These are phyloP conservation scores for Tetrahymena thermophila DNA, from an alignment of 73 alveolate species.

Conservation along the genomic window DNA sequence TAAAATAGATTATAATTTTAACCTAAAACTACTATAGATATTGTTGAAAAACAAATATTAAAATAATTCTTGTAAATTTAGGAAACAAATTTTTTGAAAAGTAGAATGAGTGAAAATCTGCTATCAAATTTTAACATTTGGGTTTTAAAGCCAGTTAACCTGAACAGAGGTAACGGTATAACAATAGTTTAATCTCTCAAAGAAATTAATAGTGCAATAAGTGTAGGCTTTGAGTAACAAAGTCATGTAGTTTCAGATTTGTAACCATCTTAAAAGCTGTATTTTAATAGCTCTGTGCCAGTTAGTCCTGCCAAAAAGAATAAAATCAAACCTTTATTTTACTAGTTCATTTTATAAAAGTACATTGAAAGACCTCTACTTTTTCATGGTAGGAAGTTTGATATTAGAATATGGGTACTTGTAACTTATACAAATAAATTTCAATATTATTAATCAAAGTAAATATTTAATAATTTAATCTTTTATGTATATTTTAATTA, in stretches of 20 bases:
- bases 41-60: neutral
- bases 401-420: constrained; percentile 90
- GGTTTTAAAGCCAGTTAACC: constrained; percentile 65
- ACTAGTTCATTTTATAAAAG: constrained; percentile 74
- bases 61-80: neutral
- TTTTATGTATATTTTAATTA: neutral
- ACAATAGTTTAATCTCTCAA: constrained; percentile 47
- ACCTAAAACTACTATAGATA: neutral
- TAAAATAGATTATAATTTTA: neutral
- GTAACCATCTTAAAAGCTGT: neutral
- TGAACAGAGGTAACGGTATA: constrained; percentile 69
- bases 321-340: neutral
- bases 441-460: constrained; percentile 45
- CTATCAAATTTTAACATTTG: constrained; percentile 28
- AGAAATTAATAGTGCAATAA: constrained; percentile 20
- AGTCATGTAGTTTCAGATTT: neutral
- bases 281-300: neutral
- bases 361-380: constrained; percentile 90
- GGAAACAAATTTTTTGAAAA: constrained; percentile 15
- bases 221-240: neutral
- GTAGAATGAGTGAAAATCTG: constrained; percentile 20
- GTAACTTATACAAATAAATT: constrained; percentile 61
- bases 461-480: constrained; percentile 2
- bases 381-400: constrained; percentile 81
- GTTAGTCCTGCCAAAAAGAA: constrained; percentile 10